Percentiles rank a stretch among this genome's conserved stretches.
These are phyloP conservation scores for Phytopythium ostracodes DNA, from an alignment of 352 stramenopile genomes.

Conservation along the genomic window DNA sequence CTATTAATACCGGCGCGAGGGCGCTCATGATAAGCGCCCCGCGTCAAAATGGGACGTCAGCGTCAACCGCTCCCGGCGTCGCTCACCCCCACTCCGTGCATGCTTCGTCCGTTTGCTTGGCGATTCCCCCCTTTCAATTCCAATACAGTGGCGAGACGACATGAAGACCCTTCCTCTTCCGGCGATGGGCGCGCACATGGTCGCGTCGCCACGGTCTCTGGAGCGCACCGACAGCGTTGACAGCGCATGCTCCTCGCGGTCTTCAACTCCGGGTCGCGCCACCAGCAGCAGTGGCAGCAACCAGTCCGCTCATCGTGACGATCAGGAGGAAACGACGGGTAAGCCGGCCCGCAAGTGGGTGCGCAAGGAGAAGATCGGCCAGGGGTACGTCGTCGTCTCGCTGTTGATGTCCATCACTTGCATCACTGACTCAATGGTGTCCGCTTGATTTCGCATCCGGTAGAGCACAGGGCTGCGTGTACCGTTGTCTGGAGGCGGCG, in stretches of 20 bases:
- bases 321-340: too few relatives aligned
- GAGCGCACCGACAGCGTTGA: not conserved
- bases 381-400: constrained; percentile 36
- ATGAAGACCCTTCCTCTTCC: not conserved
- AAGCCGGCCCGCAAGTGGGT: constrained; percentile 28
- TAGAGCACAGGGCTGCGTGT: constrained; percentile 66
- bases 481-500: constrained; percentile 55
- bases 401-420: not conserved
- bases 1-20: not conserved
- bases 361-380: constrained; percentile 78
- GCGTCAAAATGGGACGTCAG: not conserved
- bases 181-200: not conserved
- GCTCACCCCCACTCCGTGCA: not conserved
- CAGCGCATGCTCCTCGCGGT: not conserved
- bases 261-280: constrained; percentile 27
- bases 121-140: not conserved
- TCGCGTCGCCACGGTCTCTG: not conserved
- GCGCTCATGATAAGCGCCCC: not conserved
- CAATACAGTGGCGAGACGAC: not conserved
- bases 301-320: not conserved
- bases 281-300: constrained; percentile 18
- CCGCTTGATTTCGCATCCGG: constrained; percentile 2
- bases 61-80: not conserved
- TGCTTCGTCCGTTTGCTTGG: not conserved
- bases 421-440: too few relatives aligned